These are phyloP conservation scores for Ceratobasidium sp. DNA, from an alignment of 1,284 basidiomycete genomes.

Conservation along the genomic window DNA sequence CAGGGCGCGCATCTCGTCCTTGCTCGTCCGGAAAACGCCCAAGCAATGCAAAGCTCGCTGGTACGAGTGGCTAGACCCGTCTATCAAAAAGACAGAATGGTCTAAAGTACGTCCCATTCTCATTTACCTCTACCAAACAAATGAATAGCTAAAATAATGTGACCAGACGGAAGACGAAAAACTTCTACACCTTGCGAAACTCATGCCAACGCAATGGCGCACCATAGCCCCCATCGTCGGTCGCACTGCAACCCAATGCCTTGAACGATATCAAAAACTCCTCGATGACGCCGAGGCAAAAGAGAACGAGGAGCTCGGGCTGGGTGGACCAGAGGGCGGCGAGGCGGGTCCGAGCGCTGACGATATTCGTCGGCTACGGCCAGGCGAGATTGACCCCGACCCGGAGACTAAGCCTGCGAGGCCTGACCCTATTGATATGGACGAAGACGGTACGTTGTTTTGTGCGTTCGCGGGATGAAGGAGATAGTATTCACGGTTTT, in stretches of 20 bases:
- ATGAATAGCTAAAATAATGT: slow-evolving; percentile 30
- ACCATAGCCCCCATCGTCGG: slow-evolving; percentile 99
- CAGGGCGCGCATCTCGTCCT: slow-evolving; percentile 98
- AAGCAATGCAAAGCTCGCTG: slow-evolving; percentile 99
- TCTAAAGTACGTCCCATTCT: slow-evolving; percentile 76
- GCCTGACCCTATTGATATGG: slow-evolving; percentile 99
- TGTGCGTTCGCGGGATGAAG: neutral
- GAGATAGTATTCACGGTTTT: neutral
- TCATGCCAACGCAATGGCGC: slow-evolving; percentile 99
- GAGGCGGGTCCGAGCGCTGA: slow-evolving; percentile 91
- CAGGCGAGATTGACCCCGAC: no score
- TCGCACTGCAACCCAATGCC: slow-evolving; percentile 97
- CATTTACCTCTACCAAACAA: neutral
- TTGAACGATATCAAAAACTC: slow-evolving; percentile 98
- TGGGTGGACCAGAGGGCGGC: slow-evolving; percentile 81
- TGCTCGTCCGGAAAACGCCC: slow-evolving; percentile 97
- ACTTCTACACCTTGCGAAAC: slow-evolving; percentile 95
- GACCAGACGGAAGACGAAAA: slow-evolving; percentile 95
- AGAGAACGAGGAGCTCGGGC: slow-evolving; percentile 92
- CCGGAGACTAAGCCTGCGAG: slow-evolving; percentile 98
- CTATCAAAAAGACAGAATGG: slow-evolving; percentile 99
- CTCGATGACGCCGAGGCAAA: slow-evolving; percentile 97
- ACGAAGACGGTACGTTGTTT: slow-evolving; percentile 92
- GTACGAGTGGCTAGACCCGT: slow-evolving; percentile 99
- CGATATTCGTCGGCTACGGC: slow-evolving; percentile 91